Evolutionary conservation across 2,329 filamentous ascomycete genomes (phyloP).

Genomic region (Ascochyta clinopodiicola): DNA sequence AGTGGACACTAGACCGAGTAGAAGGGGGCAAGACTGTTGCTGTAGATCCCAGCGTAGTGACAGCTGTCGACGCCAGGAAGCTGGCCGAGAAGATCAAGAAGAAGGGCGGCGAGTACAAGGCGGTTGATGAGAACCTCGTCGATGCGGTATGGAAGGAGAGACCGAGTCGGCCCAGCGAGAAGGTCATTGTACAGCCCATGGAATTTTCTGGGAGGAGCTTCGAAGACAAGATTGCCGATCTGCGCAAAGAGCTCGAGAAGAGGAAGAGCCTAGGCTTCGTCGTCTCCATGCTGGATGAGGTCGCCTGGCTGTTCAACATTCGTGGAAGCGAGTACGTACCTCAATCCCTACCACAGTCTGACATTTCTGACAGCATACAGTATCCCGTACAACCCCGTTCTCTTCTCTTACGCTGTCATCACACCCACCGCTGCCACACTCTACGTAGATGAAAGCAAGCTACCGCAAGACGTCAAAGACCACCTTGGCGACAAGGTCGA

Average conservation of each 20-base stretch:
- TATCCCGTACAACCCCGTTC: slow-evolving; percentile 97
- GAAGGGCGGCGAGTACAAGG: slow-evolving; percentile 78
- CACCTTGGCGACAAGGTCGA: slow-evolving; percentile 75
- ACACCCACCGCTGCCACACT: slow-evolving; percentile 78
- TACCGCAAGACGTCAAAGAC: slow-evolving; percentile 70
- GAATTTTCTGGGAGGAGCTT: slow-evolving; percentile 84
- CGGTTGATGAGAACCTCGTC: slow-evolving; percentile 83
- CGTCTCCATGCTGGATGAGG: slow-evolving; percentile 93
- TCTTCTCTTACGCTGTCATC: slow-evolving; percentile 93
- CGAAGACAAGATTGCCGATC: slow-evolving; percentile 79
- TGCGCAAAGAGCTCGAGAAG: slow-evolving; percentile 91
- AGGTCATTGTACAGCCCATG: slow-evolving; percentile 72
- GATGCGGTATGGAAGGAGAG: slow-evolving; percentile 85
- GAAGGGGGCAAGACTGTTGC: slow-evolving; percentile 85
- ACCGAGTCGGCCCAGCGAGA: slow-evolving; percentile 76
- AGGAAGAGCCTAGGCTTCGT: slow-evolving; percentile 87
- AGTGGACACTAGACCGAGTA: slow-evolving; percentile 90
- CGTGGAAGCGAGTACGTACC: slow-evolving; percentile 76
- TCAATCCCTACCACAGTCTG: neutral
- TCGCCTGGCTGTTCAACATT: slow-evolving; percentile 98
- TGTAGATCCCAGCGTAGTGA: slow-evolving; percentile 87
- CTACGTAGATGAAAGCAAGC: slow-evolving; percentile 82
- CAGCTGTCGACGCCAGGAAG: slow-evolving; percentile 74
- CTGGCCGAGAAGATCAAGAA: slow-evolving; percentile 86
- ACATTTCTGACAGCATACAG: slow-evolving; percentile 42